phyloP scores from a whole-genome alignment of 495 filamentous ascomycete species.

The Xylaria palmicola region DNA sequence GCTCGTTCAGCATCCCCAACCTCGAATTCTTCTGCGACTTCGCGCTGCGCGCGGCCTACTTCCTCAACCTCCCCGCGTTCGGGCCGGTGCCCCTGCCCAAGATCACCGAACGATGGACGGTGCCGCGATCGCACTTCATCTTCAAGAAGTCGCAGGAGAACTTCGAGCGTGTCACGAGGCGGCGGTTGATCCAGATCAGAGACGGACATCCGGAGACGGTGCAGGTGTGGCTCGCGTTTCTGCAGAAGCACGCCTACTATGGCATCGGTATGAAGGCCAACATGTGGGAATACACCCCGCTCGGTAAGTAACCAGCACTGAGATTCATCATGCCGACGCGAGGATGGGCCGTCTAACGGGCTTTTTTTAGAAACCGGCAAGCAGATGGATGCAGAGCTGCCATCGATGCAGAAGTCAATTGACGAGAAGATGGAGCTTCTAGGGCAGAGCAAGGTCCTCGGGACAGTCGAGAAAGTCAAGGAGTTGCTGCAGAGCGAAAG shows the following conservation, averaged over 20 bases:
- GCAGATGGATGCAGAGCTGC: constrained; percentile 59
- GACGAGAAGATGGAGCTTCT: constrained; percentile 64
- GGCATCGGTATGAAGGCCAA: constrained; percentile 99
- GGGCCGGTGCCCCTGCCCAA: constrained; percentile 88
- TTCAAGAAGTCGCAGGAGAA: constrained; percentile 98
- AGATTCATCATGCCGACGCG: neutral
- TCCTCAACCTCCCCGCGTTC: constrained; percentile 78
- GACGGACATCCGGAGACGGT: constrained; percentile 89
- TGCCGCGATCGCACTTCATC: constrained; percentile 84
- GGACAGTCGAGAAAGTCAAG: constrained; percentile 52
- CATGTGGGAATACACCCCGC: constrained; percentile 78
- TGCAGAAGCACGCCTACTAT: constrained; percentile 86
- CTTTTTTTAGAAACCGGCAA: constrained; percentile 62
- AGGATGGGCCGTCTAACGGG: constrained; percentile 13
- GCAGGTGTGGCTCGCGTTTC: constrained; percentile 84
- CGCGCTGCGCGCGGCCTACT: constrained; percentile 91
- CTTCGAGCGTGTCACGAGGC: constrained; percentile 85
- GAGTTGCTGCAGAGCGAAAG: constrained; percentile 55
- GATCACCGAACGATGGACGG: constrained; percentile 89
- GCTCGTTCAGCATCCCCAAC: constrained; percentile 87
- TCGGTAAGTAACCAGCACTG: constrained; percentile 53
- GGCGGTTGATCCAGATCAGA: constrained; percentile 87
- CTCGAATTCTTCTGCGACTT: constrained; percentile 96
- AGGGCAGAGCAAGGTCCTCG: constrained; percentile 52
- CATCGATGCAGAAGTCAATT: constrained; percentile 59